These are phyloP conservation scores for Hortaea werneckii DNA, from an alignment of 2,329 filamentous ascomycete species.

Conservation along the genomic window DNA sequence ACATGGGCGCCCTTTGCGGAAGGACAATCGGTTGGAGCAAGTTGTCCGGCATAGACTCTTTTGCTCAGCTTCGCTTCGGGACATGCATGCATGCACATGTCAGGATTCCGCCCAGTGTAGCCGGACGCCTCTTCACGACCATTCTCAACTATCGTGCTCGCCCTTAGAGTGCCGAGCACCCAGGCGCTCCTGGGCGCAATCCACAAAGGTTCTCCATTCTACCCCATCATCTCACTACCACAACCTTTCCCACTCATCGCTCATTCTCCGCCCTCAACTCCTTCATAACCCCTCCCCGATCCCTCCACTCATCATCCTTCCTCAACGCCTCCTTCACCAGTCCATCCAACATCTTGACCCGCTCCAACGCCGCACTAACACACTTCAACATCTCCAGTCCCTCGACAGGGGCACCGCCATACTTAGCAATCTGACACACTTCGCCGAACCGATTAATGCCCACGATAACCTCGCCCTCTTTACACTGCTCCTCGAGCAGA, in stretches of 20 bases:
- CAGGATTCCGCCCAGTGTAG: too few relatives aligned
- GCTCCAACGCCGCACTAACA: constrained; percentile 61
- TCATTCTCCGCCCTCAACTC: constrained; percentile 81
- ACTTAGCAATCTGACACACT: constrained; percentile 83
- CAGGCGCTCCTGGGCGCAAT: too few relatives aligned
- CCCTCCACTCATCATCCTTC: constrained; percentile 66
- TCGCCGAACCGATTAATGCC: constrained; percentile 85
- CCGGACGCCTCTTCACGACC: too few relatives aligned
- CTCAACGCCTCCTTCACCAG: constrained; percentile 64
- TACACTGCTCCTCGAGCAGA: constrained; percentile 64
- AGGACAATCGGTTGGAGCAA: too few relatives aligned
- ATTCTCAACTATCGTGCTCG: too few relatives aligned
- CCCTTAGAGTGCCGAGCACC: too few relatives aligned
- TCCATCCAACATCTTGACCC: constrained; percentile 69
- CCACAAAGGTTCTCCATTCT: too few relatives aligned
- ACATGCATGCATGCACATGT: too few relatives aligned
- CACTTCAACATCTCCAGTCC: constrained; percentile 69
- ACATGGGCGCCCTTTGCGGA: too few relatives aligned
- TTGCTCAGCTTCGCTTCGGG: too few relatives aligned
- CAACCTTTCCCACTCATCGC: constrained; percentile 3
- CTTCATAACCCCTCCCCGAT: constrained; percentile 68
- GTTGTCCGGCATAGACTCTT: too few relatives aligned
- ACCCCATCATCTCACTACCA: too few relatives aligned
- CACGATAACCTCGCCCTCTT: constrained; percentile 64
- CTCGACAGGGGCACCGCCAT: constrained; percentile 74